Evolutionary conservation across 495 filamentous ascomycete species (phyloP), one percentile per base, ranked within the genome.

Genomic region (Hyphodiscus hymeniophilus): DNA sequence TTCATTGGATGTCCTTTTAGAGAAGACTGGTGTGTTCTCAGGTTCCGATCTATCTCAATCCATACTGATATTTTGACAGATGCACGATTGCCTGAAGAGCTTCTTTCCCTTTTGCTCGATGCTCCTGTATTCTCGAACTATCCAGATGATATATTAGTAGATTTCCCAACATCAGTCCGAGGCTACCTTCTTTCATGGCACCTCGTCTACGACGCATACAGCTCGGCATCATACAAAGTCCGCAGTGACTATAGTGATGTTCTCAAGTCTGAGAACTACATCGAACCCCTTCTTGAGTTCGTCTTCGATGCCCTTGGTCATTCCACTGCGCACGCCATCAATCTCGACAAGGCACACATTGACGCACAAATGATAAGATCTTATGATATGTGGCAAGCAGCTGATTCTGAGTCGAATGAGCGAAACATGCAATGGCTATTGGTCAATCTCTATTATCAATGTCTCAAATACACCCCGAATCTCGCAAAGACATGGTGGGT

Each of bases 101-200:
- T 89, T 0, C 47, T 87, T 36, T 86, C 82, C 11, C 66, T 89
- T 15, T 70, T 89, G 23, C 70, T 75, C 1, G 67, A 73, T 21
- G 67, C 71, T 0, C 72, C 75, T 3, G 68, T 65, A 1, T 60
- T 74, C 12, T 65, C 69, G 16, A 54, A 55, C 16, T 72, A 70
- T 38, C 50, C 66, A 1, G 70, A 71, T 11, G 70, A 73, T 26
- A 50, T 62, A 0, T 60, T 73, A n/a, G 66, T 45, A 45, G 60
- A 49, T 64, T 94, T 65, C 66, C 81, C 59, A 45, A 66, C 51
- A 42, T 74, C 55, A 1, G 55, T 80, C 34, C 73, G 85, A 39
- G 80, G 81, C 4, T 99, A 95, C 60, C 73, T 97, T n/a, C 67
- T 95, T 22, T 85, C 89, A 33, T 97, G 92, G 92, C 77, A 87